These are phyloP conservation scores for Leccinum obscurum DNA, from an alignment of 768 basidiomycete species.

Conservation along the genomic window DNA sequence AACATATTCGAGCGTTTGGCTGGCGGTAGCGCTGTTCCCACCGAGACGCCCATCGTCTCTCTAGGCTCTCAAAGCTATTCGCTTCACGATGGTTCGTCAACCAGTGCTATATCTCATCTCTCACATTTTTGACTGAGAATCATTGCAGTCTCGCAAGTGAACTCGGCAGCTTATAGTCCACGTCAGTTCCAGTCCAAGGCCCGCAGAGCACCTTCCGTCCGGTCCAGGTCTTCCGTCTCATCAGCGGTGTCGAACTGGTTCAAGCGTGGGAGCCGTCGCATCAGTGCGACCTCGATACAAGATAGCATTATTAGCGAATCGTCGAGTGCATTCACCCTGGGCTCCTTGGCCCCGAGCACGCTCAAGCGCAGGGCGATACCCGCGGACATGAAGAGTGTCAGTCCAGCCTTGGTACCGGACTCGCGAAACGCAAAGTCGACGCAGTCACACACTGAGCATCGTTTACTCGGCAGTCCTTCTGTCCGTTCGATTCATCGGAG, in stretches of 20 bases:
- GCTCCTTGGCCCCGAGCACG: slow-evolving; percentile 32
- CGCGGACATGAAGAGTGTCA: slow-evolving; percentile 39
- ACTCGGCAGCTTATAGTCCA: slow-evolving; percentile 23
- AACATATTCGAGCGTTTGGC: slow-evolving; percentile 82
- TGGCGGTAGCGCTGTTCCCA: slow-evolving; percentile 54
- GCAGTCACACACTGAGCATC: slow-evolving; percentile 39
- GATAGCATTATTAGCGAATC: slow-evolving; percentile 42
- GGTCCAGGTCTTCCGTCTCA: slow-evolving; percentile 51
- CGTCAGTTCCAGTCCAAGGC: slow-evolving; percentile 33
- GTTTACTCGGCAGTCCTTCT: slow-evolving; percentile 23
- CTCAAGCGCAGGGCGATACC: slow-evolving; percentile 46
- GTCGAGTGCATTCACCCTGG: slow-evolving; percentile 40
- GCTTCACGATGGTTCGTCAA: slow-evolving; percentile 16
- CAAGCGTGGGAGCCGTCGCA: slow-evolving; percentile 43
- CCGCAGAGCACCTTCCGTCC: slow-evolving; percentile 51
- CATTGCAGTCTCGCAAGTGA: slow-evolving; percentile 20
- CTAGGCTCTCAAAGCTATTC: slow-evolving; percentile 39
- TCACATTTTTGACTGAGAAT: slow-evolving; percentile 6
- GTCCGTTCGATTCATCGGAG: slow-evolving; percentile 47
- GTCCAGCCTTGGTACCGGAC: slow-evolving; percentile 28
- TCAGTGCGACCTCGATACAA: slow-evolving; percentile 41
- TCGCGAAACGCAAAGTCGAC: slow-evolving; percentile 45
- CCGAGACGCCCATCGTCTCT: slow-evolving; percentile 64
- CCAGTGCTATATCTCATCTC: not conserved
- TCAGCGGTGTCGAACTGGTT: slow-evolving; percentile 54